A percentile compares a stretch with the other conserved stretches of the same genome.
phyloP scores from a whole-genome alignment of 306 rosid species.

The Vicia sativa region DNA sequence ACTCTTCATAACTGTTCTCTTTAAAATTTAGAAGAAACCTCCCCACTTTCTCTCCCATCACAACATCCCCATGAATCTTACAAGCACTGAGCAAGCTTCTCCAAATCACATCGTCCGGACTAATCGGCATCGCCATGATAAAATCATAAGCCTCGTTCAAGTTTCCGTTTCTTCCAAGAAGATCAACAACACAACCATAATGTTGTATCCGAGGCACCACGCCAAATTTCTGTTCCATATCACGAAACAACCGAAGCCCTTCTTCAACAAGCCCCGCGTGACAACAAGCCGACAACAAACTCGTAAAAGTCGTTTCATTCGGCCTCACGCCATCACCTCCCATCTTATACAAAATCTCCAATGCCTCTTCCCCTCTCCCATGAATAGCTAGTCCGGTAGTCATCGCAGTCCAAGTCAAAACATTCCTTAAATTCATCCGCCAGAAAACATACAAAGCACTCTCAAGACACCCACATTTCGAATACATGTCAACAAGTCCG shows the following conservation, averaged over 20 bases:
- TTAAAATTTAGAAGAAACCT: too few species aligned
- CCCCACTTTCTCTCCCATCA: too few species aligned
- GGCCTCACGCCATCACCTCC: conserved; percentile 59
- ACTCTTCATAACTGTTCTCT: too few species aligned
- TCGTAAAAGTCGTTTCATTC: conserved; percentile 49
- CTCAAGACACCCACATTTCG: conserved; percentile 71
- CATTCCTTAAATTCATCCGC: conserved; percentile 56
- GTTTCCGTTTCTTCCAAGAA: conserved; percentile 37
- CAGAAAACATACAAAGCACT: conserved; percentile 57
- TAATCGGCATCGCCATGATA: conserved; percentile 50
- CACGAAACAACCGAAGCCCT: conserved; percentile 30
- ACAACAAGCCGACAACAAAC: too few species aligned
- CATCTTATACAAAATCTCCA: conserved; percentile 64
- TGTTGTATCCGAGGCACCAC: too few species aligned
- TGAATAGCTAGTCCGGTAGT: conserved; percentile 22
- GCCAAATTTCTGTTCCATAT: too few species aligned
- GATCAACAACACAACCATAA: background rate
- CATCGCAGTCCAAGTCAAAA: conserved; percentile 81
- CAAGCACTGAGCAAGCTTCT: too few species aligned
- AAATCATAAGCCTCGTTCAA: conserved; percentile 63
- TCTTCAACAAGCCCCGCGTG: background rate
- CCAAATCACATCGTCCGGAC: conserved; percentile 66
- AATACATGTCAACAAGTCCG: conserved; percentile 81
- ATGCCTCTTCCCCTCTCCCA: conserved; percentile 59
- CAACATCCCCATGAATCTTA: too few species aligned